Evolutionary conservation across 768 basidiomycete species (phyloP).

Genomic region (Phylloporus scabripes): DNA sequence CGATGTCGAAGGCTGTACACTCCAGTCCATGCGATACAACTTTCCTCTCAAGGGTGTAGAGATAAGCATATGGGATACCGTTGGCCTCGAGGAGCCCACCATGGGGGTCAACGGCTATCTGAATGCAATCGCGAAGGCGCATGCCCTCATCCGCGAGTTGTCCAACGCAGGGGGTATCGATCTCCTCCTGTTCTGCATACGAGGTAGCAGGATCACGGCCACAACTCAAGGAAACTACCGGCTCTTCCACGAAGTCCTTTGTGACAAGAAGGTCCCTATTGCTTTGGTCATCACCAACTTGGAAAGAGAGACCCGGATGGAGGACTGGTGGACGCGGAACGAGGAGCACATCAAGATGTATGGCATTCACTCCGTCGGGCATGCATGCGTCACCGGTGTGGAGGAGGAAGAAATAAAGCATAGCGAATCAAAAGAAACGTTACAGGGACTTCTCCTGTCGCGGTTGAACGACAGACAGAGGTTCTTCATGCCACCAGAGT

Average conservation of each 20-base stretch:
- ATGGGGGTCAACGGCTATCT: slow-evolving; percentile 27
- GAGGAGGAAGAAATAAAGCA: slow-evolving; percentile 32
- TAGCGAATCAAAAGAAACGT: slow-evolving; percentile 26
- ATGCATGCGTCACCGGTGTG: slow-evolving; percentile 40
- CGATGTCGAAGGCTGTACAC: slow-evolving; percentile 31
- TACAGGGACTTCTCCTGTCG: slow-evolving; percentile 18
- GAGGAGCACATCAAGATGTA: slow-evolving; percentile 18
- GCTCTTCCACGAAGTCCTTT: slow-evolving; percentile 37
- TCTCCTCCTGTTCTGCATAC: slow-evolving; percentile 37
- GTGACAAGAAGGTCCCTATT: slow-evolving; percentile 35
- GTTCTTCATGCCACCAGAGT: slow-evolving; percentile 23
- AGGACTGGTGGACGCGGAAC: slow-evolving; percentile 34
- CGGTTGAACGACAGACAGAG: slow-evolving; percentile 8
- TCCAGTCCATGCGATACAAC: slow-evolving; percentile 26
- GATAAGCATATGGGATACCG: slow-evolving; percentile 27
- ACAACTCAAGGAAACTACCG: slow-evolving; percentile 34
- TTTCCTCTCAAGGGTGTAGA: slow-evolving; percentile 6
- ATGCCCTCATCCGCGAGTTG: slow-evolving; percentile 22
- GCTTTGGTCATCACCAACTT: slow-evolving; percentile 38
- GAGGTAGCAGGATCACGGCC: slow-evolving; percentile 28
- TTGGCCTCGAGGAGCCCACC: slow-evolving; percentile 29
- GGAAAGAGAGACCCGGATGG: slow-evolving; percentile 33
- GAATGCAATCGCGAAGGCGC: slow-evolving; percentile 25
- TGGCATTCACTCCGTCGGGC: slow-evolving; percentile 27
- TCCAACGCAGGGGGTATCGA: slow-evolving; percentile 24